A percentile compares a stretch with the other conserved stretches of the same genome.
phyloP scores from a whole-genome alignment of 2,329 filamentous ascomycete species.

The Ustilaginoidea virens region DNA sequence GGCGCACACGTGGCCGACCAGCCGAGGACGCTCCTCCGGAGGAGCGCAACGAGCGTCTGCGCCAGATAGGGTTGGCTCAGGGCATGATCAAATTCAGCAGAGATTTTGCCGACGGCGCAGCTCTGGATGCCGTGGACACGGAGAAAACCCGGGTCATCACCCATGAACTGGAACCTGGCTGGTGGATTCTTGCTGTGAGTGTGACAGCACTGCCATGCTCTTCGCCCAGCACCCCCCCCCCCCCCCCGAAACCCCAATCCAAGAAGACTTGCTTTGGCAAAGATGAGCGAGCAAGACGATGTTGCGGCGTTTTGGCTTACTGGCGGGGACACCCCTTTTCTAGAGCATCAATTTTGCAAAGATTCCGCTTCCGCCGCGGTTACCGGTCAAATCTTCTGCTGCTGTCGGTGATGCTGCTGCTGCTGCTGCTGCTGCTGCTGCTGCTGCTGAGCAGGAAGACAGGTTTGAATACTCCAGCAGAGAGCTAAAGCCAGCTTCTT shows the following conservation, averaged over 20 bases:
- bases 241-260: no score
- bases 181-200: conserved; percentile 89
- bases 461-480: conserved; percentile 69
- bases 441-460: conserved; percentile 20
- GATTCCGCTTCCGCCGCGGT: conserved; percentile 42
- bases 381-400: conserved; percentile 23
- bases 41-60: conserved; percentile 69
- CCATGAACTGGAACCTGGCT: conserved; percentile 74
- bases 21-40: conserved; percentile 36
- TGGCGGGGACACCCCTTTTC: background rate
- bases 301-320: conserved; percentile 1
- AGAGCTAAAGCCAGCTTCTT: conserved; percentile 68
- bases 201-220: no score
- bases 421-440: no score
- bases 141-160: conserved; percentile 75
- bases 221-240: no score
- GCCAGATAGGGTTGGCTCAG: conserved; percentile 90
- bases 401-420: no score
- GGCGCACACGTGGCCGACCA: conserved; percentile 25
- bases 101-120: conserved; percentile 64
- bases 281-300: background rate
- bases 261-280: no score
- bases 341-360: conserved; percentile 60
- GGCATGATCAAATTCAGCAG: conserved; percentile 90
- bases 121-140: conserved; percentile 79